Evolutionary conservation across 768 basidiomycete genomes (phyloP).

Genomic region (Chalciporus pseudorubinellus): DNA sequence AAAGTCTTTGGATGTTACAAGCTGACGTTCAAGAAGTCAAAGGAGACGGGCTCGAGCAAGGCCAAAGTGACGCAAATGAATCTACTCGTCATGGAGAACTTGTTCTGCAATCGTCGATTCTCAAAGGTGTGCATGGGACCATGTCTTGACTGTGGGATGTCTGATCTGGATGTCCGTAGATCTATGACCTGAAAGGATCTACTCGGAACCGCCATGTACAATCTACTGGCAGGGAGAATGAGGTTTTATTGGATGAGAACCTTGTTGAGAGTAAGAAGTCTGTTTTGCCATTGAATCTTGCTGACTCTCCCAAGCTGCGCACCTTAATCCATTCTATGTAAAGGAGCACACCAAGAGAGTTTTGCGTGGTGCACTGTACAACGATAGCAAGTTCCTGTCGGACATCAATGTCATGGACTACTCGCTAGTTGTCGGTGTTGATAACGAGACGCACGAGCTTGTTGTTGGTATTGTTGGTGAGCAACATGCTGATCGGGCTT

Average conservation of each 20-base stretch:
- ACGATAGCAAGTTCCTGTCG: conserved; percentile 92
- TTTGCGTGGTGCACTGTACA: conserved; percentile 83
- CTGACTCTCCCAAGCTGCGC: conserved; percentile 55
- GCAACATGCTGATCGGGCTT: conserved; percentile 28
- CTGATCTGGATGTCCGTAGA: conserved; percentile 43
- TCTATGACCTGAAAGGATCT: conserved; percentile 97
- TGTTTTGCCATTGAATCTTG: background rate
- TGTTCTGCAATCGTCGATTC: conserved; percentile 91
- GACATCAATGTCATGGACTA: conserved; percentile 98
- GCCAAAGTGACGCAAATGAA: conserved; percentile 90
- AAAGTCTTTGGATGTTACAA: conserved; percentile 98
- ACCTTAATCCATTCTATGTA: conserved; percentile 86
- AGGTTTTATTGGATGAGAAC: conserved; percentile 96
- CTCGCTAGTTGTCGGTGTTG: conserved; percentile 94
- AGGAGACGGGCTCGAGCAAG: conserved; percentile 59
- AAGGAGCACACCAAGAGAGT: conserved; percentile 97
- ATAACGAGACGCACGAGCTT: conserved; percentile 82
- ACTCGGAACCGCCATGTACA: conserved; percentile 91
- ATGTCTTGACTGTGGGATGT: background rate
- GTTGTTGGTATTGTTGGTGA: conserved; percentile 94
- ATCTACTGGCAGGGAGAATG: conserved; percentile 85
- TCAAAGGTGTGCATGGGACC: conserved; percentile 56
- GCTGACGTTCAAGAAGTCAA: conserved; percentile 81
- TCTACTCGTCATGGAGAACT: conserved; percentile 95
- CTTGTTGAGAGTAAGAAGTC: conserved; percentile 73